Percentiles rank a stretch among this genome's conserved stretches.
phyloP scores from a whole-genome alignment of 208 protist genomes.

The Leishmania lainsoni region DNA sequence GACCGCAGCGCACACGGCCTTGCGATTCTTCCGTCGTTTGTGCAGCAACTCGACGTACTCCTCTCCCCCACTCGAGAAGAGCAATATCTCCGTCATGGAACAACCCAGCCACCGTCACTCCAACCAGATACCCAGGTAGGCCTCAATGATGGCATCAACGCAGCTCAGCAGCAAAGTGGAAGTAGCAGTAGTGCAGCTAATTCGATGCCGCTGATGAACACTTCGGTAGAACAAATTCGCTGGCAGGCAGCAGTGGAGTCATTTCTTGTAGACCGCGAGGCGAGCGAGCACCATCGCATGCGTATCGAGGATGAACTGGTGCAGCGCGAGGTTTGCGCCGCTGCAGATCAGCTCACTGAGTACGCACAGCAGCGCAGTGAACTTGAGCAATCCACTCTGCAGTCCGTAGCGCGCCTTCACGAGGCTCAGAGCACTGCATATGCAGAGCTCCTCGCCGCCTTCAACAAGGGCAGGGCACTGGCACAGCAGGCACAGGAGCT shows the following conservation, averaged over 20 bases:
- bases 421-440: slow-evolving; percentile 22
- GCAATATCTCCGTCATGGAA: not conserved
- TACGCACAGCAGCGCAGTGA: slow-evolving; percentile 20
- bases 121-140: not conserved
- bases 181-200: not conserved
- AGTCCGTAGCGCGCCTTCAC: not conserved
- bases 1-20: slow-evolving; percentile 30
- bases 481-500: slow-evolving; percentile 35
- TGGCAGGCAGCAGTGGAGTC: slow-evolving; percentile 31
- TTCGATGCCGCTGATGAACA: not conserved
- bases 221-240: slow-evolving; percentile 31
- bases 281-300: slow-evolving; percentile 43
- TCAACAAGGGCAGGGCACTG: slow-evolving; percentile 26
- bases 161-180: not conserved
- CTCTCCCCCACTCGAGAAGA: slow-evolving; percentile 32
- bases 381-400: slow-evolving; percentile 1
- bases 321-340: slow-evolving; percentile 18
- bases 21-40: slow-evolving; percentile 55
- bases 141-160: no score
- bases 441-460: slow-evolving; percentile 20
- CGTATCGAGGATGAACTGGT: slow-evolving; percentile 51
- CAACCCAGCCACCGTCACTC: no score
- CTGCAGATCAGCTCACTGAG: slow-evolving; percentile 29
- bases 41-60: slow-evolving; percentile 48
- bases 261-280: slow-evolving; percentile 35